Evolutionary conservation across 306 rosid species (phyloP).

Genomic region (Fragaria nilgerrensis): DNA sequence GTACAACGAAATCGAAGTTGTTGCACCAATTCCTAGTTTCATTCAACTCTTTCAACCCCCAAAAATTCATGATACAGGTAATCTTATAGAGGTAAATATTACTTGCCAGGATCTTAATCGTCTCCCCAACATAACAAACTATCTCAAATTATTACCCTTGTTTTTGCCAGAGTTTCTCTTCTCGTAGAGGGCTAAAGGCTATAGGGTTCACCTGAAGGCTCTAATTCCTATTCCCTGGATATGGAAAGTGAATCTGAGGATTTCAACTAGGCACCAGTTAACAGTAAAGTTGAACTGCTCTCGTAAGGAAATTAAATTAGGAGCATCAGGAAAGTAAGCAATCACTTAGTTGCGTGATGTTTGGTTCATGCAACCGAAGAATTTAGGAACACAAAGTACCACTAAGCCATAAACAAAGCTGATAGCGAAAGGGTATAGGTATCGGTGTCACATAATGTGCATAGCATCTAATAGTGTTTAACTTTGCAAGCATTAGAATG

Average conservation of each 20-base stretch:
- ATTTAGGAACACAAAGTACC: not conserved
- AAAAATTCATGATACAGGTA: not conserved
- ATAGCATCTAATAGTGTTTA: not conserved
- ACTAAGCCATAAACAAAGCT: not conserved
- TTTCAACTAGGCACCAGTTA: too few relatives aligned
- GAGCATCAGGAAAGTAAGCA: slow-evolving; percentile 6
- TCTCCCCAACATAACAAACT: too few relatives aligned
- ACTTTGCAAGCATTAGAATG: not conserved
- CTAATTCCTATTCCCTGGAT: not conserved
- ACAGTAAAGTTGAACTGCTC: slow-evolving; percentile 1
- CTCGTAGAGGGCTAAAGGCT: too few relatives aligned
- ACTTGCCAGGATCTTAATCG: too few relatives aligned
- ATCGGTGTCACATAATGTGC: not conserved
- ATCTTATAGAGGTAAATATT: too few relatives aligned
- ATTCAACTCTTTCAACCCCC: not conserved
- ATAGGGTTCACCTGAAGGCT: not conserved
- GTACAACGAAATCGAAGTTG: not conserved
- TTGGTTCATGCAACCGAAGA: not conserved
- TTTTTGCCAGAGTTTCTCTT: too few relatives aligned
- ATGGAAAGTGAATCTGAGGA: too few relatives aligned
- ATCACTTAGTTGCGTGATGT: slow-evolving; percentile 1
- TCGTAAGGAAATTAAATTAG: not conserved
- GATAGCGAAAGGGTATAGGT: not conserved
- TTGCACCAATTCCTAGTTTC: not conserved
- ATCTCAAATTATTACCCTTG: too few relatives aligned